phyloP scores from a whole-genome alignment of 2,329 filamentous ascomycete species.

The Fusarium anguioides region DNA sequence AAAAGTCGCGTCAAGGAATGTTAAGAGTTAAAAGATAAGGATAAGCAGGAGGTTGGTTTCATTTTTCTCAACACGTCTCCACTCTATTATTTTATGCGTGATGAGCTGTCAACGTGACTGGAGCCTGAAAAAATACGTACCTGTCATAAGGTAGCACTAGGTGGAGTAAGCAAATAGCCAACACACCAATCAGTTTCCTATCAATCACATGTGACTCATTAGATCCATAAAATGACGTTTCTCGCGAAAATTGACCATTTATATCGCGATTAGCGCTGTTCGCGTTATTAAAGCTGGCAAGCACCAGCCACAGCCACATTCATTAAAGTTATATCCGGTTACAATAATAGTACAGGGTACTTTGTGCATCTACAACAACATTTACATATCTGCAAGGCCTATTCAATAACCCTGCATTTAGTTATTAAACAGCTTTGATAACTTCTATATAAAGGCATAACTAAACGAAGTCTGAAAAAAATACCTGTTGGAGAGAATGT shows the following conservation, averaged over 20 bases:
- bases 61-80: constrained; percentile 2
- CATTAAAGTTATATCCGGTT: too few species aligned
- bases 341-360: too few species aligned
- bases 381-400: too few species aligned
- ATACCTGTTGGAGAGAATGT: too few species aligned
- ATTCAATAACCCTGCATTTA: too few species aligned
- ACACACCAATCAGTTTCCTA: not conserved
- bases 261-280: not conserved
- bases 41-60: constrained; percentile 1
- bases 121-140: constrained; percentile 1
- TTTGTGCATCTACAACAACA: too few species aligned
- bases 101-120: constrained; percentile 4
- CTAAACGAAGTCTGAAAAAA: too few species aligned
- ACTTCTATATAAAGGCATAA: too few species aligned
- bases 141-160: not conserved
- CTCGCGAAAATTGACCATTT: not conserved
- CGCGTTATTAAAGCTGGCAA: too few species aligned
- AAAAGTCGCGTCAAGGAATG: not conserved
- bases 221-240: not conserved
- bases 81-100: constrained; percentile 4
- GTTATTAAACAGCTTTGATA: too few species aligned
- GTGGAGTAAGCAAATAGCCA: not conserved
- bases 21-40: not conserved
- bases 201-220: not conserved
- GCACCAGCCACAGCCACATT: too few species aligned